phyloP scores from a whole-genome alignment of 139 green algal genomes.

The Chlamydomonas sphaeroides region DNA sequence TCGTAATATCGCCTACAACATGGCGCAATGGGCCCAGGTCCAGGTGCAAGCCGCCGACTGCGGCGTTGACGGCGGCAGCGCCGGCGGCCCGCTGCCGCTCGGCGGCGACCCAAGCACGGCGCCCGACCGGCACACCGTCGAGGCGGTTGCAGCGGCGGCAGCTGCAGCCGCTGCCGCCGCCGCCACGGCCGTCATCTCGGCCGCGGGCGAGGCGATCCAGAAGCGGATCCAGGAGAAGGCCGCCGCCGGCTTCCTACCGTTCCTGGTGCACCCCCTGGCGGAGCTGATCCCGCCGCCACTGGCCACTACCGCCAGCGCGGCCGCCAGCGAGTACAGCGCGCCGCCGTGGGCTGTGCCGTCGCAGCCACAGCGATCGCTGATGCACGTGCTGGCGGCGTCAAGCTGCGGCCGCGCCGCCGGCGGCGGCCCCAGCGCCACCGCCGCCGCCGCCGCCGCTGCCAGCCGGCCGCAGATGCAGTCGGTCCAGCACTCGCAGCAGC shows the following conservation, averaged over 20 bases:
- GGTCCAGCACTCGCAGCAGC: slow-evolving; percentile 15
- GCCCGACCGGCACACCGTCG: slow-evolving; percentile 63
- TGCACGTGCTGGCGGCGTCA: slow-evolving; percentile 14
- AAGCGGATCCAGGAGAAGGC: slow-evolving; percentile 69
- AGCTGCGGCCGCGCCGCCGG: not conserved
- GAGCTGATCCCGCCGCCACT: slow-evolving; percentile 40
- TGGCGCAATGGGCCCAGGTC: slow-evolving; percentile 58
- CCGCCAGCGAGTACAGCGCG: slow-evolving; percentile 4
- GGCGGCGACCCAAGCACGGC: slow-evolving; percentile 8
- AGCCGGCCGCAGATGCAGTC: not conserved
- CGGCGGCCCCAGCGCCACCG: too few relatives aligned
- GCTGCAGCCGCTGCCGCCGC: slow-evolving; percentile 72
- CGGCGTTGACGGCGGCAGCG: not conserved
- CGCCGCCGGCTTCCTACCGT: slow-evolving; percentile 51
- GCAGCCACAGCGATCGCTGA: not conserved
- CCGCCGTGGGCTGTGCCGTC: slow-evolving; percentile 1
- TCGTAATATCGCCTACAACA: slow-evolving; percentile 53
- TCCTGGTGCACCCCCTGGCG: slow-evolving; percentile 39
- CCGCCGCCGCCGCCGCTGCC: too few relatives aligned
- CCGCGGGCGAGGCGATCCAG: slow-evolving; percentile 74
- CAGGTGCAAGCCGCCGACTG: not conserved
- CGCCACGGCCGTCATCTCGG: slow-evolving; percentile 75
- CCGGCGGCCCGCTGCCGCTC: not conserved
- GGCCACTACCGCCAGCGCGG: not conserved
- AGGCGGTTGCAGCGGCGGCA: slow-evolving; percentile 72